Evolutionary conservation across 2,329 filamentous ascomycete genomes (phyloP), one percentile per base, ranked within the genome.

Genomic region (Graphiopsis chlorocephala): DNA sequence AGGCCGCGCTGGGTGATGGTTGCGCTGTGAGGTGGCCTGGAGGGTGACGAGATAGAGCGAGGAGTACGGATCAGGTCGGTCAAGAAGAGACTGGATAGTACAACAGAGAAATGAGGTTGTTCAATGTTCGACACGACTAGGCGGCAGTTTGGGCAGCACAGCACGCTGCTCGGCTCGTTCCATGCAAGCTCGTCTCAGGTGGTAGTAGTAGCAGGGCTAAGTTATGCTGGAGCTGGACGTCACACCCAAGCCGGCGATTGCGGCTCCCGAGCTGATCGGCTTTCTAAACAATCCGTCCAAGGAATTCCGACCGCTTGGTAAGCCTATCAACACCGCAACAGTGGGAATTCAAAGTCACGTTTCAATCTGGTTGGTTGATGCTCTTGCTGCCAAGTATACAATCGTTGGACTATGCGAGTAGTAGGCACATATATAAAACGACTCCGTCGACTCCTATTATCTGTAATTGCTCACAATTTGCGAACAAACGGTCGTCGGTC

Each of bases 131-230:
- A 45, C n/a, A 45, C 2, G 38, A 45, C n/a, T 23, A 56, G 53
- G 53, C 53, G 20, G n/a, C 31, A 56, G 31, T n/a, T 35, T 56
- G 29, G n/a, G 20, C 53, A 25, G 53, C 53, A 35, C 53, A 56
- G 53, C 53, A 31, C 53, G 23, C 31, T 14, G 53, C 23, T 38
- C 29, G 53, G 53, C 53, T 56, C 29, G 53, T 56, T 56, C 52
- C 20, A 31, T 31, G 26, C 53, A 33, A 56, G 48, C 28, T 31
- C 50, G 50, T 53, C 50, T 29, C 26, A 31, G 6, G 38, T 6
- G 10, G 17, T n/a, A 15, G 28, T 29, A 3, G 25, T 17, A 10
- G 28, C 31, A 53, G 50, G 50, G 50, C 50, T 53, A 52, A 52
- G 48, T 52, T 52, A 4, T 52, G 48, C 48, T 53, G 28, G 11